Base-by-base conservation (phyloP, 2,329 filamentous ascomycete species). In the Beauveria asiatica region DNA sequence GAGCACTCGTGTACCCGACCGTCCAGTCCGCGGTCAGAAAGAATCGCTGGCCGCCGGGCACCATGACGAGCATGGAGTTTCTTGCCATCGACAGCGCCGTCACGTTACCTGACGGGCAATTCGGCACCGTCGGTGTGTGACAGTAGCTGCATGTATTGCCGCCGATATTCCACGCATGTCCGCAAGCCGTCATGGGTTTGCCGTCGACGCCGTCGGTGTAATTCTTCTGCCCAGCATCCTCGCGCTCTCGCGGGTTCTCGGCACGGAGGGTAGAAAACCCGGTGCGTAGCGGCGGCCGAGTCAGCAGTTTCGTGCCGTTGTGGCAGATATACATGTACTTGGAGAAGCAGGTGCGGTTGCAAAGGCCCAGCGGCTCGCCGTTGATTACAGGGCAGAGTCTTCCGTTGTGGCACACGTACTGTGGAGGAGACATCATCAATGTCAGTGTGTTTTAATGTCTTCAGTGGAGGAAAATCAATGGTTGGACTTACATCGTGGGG, bases 341-440 rank as follows among this genome's bases (percentile, higher is more conserved):
- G 67, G 66, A 69, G 68, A 70, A 74, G 68, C 72, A 74, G 50
- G 70, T 69, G 48, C 69, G 69, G 55, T 64, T 65, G 67, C 72
- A 74, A 64, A 67, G 67, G 16, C 67, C 67, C 11, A 73, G 68
- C 9, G 67, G 64, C 64, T 74, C 72, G 59, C 71, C 72, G 19
- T 69, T 69, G 17, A 64, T 61, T 59, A 73, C 62, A 59, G 70
- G 72, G 65, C 72, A 74, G 52, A 74, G 67, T 44, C 71, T 69
- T 62, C 64, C 63, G 62, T 66, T 55, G 61, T 65, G 66, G 63
- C 72, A 74, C 52, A 72, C 66, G 60, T 72, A 72, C 67, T 69
- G 25, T 11, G 42, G 13, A 10, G 44, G 11, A 27, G 11, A 19
- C 13, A 17, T 10, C 46, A 25, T n/a, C 13, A 17, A 25, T n/a